Conservation (phyloP, 768 basidiomycete genomes). For the Strobilomyces echinocephalus region DNA sequence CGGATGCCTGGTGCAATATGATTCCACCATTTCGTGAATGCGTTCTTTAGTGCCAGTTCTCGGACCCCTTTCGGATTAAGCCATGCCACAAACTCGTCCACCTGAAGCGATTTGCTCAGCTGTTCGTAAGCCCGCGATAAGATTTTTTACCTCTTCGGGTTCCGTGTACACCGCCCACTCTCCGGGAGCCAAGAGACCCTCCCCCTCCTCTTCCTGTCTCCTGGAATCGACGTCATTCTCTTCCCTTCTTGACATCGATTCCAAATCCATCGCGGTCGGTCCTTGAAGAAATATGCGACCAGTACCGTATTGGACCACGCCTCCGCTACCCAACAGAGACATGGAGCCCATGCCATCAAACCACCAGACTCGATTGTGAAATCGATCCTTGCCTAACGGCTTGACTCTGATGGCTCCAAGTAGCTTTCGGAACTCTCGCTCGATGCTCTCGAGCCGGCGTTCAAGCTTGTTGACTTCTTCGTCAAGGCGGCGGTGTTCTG, state of each 20-base stretch:
- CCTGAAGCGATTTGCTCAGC: slow-evolving; percentile 38
- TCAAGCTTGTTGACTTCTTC: slow-evolving; percentile 86
- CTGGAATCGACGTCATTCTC: slow-evolving; percentile 52
- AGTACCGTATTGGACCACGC: slow-evolving; percentile 77
- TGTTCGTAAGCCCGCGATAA: background rate
- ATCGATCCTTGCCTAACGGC: slow-evolving; percentile 87
- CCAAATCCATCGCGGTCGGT: slow-evolving; percentile 75
- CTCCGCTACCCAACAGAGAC: slow-evolving; percentile 72
- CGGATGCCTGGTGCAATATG: slow-evolving; percentile 78
- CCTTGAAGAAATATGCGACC: slow-evolving; percentile 93
- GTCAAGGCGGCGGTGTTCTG: slow-evolving; percentile 78
- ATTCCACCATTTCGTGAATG: slow-evolving; percentile 77
- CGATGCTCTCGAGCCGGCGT: slow-evolving; percentile 77
- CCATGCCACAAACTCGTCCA: slow-evolving; percentile 83
- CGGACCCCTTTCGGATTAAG: slow-evolving; percentile 88
- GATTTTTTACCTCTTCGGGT: slow-evolving; percentile 68
- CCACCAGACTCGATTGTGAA: slow-evolving; percentile 97
- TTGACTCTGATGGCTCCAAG: slow-evolving; percentile 81
- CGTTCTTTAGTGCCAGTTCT: slow-evolving; percentile 74
- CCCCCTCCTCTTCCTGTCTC: slow-evolving; percentile 76
- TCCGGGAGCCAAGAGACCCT: slow-evolving; percentile 62
- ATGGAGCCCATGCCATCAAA: slow-evolving; percentile 93
- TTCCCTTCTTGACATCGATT: slow-evolving; percentile 56
- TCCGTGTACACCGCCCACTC: slow-evolving; percentile 94
- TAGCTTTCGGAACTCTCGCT: slow-evolving; percentile 90